Evolutionary conservation across 371 early-diverging fungal genomes (phyloP).

Genomic region (Mucor lusitanicus): DNA sequence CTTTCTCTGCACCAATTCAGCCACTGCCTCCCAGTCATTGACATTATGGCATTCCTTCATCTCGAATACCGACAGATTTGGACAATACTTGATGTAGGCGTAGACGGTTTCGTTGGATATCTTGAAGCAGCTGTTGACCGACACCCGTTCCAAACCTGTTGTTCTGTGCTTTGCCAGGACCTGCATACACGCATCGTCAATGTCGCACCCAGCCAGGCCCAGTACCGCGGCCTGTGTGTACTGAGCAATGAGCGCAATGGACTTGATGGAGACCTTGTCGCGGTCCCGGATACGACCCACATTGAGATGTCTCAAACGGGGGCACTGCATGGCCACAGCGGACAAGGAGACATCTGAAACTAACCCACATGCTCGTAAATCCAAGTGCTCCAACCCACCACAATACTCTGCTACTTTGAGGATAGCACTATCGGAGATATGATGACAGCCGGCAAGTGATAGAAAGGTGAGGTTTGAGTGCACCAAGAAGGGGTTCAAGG

Average conservation of each 20-base stretch:
- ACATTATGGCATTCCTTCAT: slow-evolving; percentile 57
- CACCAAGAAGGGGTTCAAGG: slow-evolving; percentile 27
- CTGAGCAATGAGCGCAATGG: slow-evolving; percentile 52
- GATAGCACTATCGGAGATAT: slow-evolving; percentile 51
- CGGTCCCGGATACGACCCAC: slow-evolving; percentile 59
- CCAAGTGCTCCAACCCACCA: slow-evolving; percentile 49
- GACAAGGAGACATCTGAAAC: slow-evolving; percentile 55
- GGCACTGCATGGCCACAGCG: slow-evolving; percentile 50
- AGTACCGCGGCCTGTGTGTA: slow-evolving; percentile 52
- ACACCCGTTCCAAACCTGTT: slow-evolving; percentile 52
- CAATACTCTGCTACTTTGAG: slow-evolving; percentile 46
- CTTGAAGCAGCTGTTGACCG: slow-evolving; percentile 54
- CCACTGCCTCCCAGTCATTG: slow-evolving; percentile 49
- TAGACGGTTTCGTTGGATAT: slow-evolving; percentile 52
- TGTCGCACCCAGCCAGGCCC: slow-evolving; percentile 62
- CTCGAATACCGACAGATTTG: slow-evolving; percentile 58
- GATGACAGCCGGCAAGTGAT: slow-evolving; percentile 58
- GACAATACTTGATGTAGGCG: slow-evolving; percentile 50
- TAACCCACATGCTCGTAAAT: slow-evolving; percentile 58
- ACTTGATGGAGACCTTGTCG: slow-evolving; percentile 46
- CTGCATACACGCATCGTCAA: slow-evolving; percentile 54
- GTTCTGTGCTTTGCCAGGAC: slow-evolving; percentile 44
- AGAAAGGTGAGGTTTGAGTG: slow-evolving; percentile 40
- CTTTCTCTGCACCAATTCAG: slow-evolving; percentile 33
- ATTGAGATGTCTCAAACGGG: slow-evolving; percentile 53